Conservation (phyloP, 352 stramenopile genomes). For the Saprolegnia diclina region DNA sequence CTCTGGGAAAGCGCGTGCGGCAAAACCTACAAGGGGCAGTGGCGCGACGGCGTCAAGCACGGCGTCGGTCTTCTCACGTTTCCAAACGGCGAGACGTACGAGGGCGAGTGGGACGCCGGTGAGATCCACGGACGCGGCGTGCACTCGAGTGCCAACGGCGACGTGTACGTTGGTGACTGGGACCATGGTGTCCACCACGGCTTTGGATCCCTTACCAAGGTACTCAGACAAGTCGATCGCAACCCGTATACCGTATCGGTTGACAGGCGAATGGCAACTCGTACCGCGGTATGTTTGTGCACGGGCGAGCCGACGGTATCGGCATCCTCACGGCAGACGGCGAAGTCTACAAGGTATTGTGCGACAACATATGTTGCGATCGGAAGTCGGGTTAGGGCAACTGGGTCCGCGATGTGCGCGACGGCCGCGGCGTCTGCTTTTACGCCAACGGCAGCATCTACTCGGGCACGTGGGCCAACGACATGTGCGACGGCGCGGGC, state of each 20-base stretch:
- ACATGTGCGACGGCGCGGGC: constrained; percentile 47
- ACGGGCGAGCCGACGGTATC: constrained; percentile 63
- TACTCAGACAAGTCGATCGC: too few species aligned
- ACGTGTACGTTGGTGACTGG: constrained; percentile 79
- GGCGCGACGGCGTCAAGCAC: constrained; percentile 66
- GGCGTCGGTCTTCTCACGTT: constrained; percentile 74
- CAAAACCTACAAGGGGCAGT: constrained; percentile 67
- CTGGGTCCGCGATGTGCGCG: constrained; percentile 55
- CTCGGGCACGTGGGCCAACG: constrained; percentile 59
- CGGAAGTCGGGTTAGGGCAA: constrained; percentile 36
- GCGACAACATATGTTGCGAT: constrained; percentile 30
- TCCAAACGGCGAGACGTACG: constrained; percentile 76
- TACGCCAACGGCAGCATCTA: constrained; percentile 74
- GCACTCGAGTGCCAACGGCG: constrained; percentile 59
- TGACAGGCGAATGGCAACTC: constrained; percentile 45
- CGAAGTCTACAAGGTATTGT: constrained; percentile 84
- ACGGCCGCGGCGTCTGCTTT: constrained; percentile 62
- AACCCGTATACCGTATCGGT: too few species aligned
- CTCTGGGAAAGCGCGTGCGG: constrained; percentile 55
- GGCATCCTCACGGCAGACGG: constrained; percentile 76
- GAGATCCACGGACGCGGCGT: constrained; percentile 70
- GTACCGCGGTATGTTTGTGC: constrained; percentile 58
- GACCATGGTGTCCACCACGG: constrained; percentile 39
- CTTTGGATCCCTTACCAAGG: constrained; percentile 57
- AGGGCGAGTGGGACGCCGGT: constrained; percentile 75